phyloP scores from a whole-genome alignment of 176 grass and related monocot genomes.

The Musa troglodytarum region DNA sequence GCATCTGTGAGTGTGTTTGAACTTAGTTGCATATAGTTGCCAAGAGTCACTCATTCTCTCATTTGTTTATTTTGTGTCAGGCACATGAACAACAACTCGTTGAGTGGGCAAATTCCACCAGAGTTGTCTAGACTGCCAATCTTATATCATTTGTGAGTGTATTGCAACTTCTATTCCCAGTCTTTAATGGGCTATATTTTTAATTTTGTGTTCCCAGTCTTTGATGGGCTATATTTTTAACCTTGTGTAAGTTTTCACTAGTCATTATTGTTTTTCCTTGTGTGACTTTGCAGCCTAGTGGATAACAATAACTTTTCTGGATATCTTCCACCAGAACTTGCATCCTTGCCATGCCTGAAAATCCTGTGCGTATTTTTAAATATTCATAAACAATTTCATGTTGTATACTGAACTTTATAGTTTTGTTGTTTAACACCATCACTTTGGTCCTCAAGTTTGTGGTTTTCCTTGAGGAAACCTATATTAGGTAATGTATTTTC shows the following conservation, averaged over 20 bases:
- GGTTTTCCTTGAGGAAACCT: neutral
- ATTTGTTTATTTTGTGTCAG: constrained; percentile 31
- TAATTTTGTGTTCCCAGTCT: constrained; percentile 8
- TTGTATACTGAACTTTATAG: neutral
- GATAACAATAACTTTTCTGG: constrained; percentile 94
- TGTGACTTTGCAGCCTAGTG: constrained; percentile 49
- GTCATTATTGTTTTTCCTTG: constrained; percentile 12
- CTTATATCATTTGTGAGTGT: constrained; percentile 67
- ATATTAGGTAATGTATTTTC: too few species aligned
- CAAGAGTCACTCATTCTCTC: neutral
- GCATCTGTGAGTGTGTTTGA: constrained; percentile 66
- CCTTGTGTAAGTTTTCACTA: neutral
- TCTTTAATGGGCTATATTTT: constrained; percentile 1
- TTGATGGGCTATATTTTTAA: constrained; percentile 5
- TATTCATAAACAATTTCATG: neutral
- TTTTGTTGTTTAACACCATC: neutral
- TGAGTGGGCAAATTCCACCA: constrained; percentile 80
- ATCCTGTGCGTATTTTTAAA: constrained; percentile 62
- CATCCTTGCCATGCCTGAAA: constrained; percentile 21
- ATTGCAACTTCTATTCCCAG: constrained; percentile 6
- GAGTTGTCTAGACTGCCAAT: constrained; percentile 51
- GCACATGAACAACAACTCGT: constrained; percentile 98
- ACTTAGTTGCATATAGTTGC: neutral
- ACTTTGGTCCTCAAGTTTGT: neutral
- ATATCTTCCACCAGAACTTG: constrained; percentile 65